Base-by-base conservation (phyloP, 1,284 basidiomycete genomes). In the Boletus mariae region DNA sequence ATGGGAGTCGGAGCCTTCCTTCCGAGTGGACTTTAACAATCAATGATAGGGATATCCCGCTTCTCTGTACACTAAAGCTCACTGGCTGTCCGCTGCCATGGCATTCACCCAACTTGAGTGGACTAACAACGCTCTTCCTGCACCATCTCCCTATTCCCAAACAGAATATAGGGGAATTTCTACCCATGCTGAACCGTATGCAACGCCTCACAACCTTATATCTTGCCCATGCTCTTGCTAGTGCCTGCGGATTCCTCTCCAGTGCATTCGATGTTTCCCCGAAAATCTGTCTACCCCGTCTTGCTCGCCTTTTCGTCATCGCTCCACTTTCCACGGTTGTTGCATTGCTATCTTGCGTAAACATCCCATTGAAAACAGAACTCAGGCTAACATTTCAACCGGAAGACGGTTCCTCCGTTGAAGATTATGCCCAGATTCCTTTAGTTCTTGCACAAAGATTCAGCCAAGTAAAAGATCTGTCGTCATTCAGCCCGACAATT, bases 101-200 rank as follows among this genome's bases (percentile, higher is more conserved):
- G 31, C 11, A 23, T 15, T 15, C 26, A 45, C 34, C 8, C 31
- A 32, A 23, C 12, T 20, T 34, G 5, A 23, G 17, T 15, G 17
- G 31, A 9, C 3, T 20, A 20, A 20, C 20, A 20, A 20, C 20
- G 20, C 20, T 20, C 20, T 20, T 20, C 20, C 20, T 47, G 9
- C 25, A 6, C 12, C 5, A 2, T 25, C 9, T 29, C 29, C 42
- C 42, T 10, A 3, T 10, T 5, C 46, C 34, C 5, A 15, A 7
- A 13, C 35, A 17, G 4, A 11, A 38, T 26, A 38, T 52, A 20
- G 35, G 12, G 3, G 62, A 65, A 17, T 54, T 73, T 8, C 41
- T 65, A 3, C 38, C 59, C 31, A 54, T 47, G 5, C 56, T 73
- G 2, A 29, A 51, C 20, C 48, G 53, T 46, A 69, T 68, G 66